Percentiles rank a stretch among this genome's conserved stretches.
phyloP scores from a whole-genome alignment of 2,329 filamentous ascomycete species.

The Cyphellophora attinorum region DNA sequence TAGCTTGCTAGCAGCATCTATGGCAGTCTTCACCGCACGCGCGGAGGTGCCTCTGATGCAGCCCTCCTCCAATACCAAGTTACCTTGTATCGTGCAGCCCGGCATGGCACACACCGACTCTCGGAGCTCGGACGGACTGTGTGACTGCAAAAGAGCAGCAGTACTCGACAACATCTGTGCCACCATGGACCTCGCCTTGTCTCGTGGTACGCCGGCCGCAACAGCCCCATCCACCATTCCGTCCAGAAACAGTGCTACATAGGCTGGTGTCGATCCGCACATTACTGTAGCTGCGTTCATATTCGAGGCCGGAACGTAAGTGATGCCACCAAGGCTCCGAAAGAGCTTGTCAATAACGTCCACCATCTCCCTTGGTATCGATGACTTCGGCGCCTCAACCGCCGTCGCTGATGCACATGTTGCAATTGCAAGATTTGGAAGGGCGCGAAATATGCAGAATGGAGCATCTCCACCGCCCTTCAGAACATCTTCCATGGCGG shows the following conservation, averaged over 20 bases:
- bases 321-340: constrained; percentile 33
- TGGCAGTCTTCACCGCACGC: constrained; percentile 4
- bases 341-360: constrained; percentile 31
- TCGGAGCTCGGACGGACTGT: constrained; percentile 40
- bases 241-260: constrained; percentile 31
- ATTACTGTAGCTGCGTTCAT: constrained; percentile 52
- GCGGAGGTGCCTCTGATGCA: constrained; percentile 23
- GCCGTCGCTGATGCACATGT: constrained; percentile 37
- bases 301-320: constrained; percentile 39
- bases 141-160: constrained; percentile 36
- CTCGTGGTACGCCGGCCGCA: constrained; percentile 41
- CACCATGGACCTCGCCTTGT: constrained; percentile 39
- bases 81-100: constrained; percentile 41
- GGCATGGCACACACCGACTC: constrained; percentile 42
- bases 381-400: constrained; percentile 38
- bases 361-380: constrained; percentile 27
- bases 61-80: constrained; percentile 28
- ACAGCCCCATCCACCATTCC: constrained; percentile 42
- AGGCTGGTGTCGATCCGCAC: constrained; percentile 23
- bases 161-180: constrained; percentile 42
- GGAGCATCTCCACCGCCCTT: constrained; percentile 14
- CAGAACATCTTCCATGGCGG: constrained; percentile 21
- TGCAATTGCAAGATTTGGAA: constrained; percentile 35
- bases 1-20: constrained; percentile 2
- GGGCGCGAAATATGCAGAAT: constrained; percentile 24